These are phyloP conservation scores for Stachybotrys echinatus DNA, from an alignment of 2,329 filamentous ascomycete genomes.

Conservation along the genomic window DNA sequence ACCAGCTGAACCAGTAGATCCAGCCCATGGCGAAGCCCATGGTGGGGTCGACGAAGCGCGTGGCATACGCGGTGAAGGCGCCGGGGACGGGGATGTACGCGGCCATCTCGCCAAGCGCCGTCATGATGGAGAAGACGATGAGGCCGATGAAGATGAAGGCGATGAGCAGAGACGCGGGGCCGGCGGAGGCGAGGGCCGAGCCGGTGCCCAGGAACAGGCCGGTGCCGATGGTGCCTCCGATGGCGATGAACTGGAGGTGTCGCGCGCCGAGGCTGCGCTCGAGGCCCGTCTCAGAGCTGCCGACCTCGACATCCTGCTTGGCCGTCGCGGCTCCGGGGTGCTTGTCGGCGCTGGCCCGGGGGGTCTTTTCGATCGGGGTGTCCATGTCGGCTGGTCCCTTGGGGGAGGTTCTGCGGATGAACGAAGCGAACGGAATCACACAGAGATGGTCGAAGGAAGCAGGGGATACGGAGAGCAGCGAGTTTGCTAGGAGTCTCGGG, in stretches of 20 bases:
- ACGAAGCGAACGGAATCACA: not conserved
- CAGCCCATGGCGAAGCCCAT: slow-evolving; percentile 75
- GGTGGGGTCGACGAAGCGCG: slow-evolving; percentile 67
- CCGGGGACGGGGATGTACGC: slow-evolving; percentile 73
- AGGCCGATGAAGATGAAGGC: slow-evolving; percentile 66
- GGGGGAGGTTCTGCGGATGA: not conserved
- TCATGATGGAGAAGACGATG: slow-evolving; percentile 73
- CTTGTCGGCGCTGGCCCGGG: slow-evolving; percentile 20
- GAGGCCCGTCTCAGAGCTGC: slow-evolving; percentile 24
- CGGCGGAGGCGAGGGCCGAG: slow-evolving; percentile 54
- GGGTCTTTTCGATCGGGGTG: slow-evolving; percentile 19
- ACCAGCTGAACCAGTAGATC: slow-evolving; percentile 80
- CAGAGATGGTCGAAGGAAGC: not conserved
- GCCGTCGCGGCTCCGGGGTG: slow-evolving; percentile 2
- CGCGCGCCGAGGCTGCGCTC: slow-evolving; percentile 30
- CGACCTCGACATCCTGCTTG: slow-evolving; percentile 29
- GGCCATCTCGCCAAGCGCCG: slow-evolving; percentile 65
- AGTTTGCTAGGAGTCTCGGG: too few relatives aligned
- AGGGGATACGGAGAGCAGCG: too few relatives aligned
- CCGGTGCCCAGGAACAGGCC: slow-evolving; percentile 68
- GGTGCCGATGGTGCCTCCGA: slow-evolving; percentile 63
- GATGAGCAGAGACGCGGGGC: slow-evolving; percentile 62
- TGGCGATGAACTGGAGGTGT: slow-evolving; percentile 46
- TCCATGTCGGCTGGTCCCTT: not conserved
- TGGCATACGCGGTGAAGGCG: slow-evolving; percentile 71